These are phyloP conservation scores for Dentipellis fragilis DNA, from an alignment of 768 basidiomycete genomes.

Conservation along the genomic window DNA sequence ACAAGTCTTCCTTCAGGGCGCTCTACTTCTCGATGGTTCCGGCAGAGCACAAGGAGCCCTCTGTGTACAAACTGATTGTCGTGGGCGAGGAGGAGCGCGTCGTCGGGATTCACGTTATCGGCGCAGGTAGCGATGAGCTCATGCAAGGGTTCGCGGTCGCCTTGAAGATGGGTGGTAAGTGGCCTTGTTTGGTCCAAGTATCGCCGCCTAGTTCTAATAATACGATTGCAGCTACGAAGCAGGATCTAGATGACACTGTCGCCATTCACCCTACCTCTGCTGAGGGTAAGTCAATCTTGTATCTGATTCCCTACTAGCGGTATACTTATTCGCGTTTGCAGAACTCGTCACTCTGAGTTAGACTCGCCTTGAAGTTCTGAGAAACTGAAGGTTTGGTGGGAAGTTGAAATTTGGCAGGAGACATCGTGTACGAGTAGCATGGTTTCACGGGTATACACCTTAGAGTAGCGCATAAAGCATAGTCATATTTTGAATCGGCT, in stretches of 20 bases:
- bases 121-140: constrained; percentile 86
- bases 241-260: constrained; percentile 79
- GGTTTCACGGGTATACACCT: too few species aligned
- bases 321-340: constrained; percentile 16
- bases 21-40: constrained; percentile 90
- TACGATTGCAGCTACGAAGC: constrained; percentile 50
- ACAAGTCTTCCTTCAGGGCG: constrained; percentile 71
- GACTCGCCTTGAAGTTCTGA: neutral
- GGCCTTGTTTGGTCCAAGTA: neutral
- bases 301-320: neutral
- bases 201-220: neutral
- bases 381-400: too few species aligned
- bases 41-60: constrained; percentile 89
- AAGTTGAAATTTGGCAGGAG: too few species aligned
- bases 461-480: too few species aligned
- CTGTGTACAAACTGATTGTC: constrained; percentile 85
- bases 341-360: constrained; percentile 51
- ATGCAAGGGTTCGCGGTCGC: constrained; percentile 97
- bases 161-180: constrained; percentile 81
- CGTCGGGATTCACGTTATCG: constrained; percentile 93
- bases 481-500: too few species aligned
- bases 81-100: constrained; percentile 87
- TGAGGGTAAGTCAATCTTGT: constrained; percentile 44
- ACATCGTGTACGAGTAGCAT: too few species aligned
- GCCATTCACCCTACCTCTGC: constrained; percentile 88